Percentiles rank a stretch among this genome's conserved stretches.
phyloP scores from a whole-genome alignment of 1,139 yeast species.

The Sugiyamaella pinicola region DNA sequence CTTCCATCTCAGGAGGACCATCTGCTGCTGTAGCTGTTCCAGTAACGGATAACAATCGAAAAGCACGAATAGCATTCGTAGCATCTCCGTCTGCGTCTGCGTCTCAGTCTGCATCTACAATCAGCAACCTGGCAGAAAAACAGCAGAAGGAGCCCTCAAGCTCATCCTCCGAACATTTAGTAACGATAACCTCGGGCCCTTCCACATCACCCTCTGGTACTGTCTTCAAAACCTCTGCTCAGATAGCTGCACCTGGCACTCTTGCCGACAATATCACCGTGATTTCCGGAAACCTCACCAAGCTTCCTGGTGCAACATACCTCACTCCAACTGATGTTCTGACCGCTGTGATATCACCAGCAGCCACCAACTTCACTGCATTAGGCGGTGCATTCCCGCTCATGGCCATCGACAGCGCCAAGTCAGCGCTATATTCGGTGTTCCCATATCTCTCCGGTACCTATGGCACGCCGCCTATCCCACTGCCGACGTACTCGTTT shows the following conservation, averaged over 20 bases:
- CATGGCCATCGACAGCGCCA: constrained; percentile 17
- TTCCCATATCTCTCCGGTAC: constrained; percentile 15
- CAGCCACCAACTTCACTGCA: constrained; percentile 20
- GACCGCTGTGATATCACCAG: constrained; percentile 18
- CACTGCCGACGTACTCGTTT: constrained; percentile 3
- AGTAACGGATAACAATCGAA: no score
- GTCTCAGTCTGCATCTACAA: not conserved
- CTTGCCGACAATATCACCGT: constrained; percentile 12
- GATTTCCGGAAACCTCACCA: constrained; percentile 24
- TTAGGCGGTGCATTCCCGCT: constrained; percentile 24
- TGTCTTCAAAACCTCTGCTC: not conserved
- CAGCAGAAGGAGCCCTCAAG: no score
- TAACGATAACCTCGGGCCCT: not conserved
- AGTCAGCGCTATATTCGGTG: constrained; percentile 6
- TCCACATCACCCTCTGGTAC: not conserved
- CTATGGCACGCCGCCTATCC: constrained; percentile 18
- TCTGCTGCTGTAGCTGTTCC: no score
- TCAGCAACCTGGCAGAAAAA: not conserved
- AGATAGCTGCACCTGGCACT: not conserved
- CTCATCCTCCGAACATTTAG: no score
- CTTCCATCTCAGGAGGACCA: no score
- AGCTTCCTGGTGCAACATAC: constrained; percentile 17
- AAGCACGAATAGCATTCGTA: not conserved
- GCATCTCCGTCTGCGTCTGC: not conserved
- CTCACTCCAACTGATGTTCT: constrained; percentile 6